Evolutionary conservation across 2,329 filamentous ascomycete species (phyloP).

Genomic region (Aureobasidium sp.): DNA sequence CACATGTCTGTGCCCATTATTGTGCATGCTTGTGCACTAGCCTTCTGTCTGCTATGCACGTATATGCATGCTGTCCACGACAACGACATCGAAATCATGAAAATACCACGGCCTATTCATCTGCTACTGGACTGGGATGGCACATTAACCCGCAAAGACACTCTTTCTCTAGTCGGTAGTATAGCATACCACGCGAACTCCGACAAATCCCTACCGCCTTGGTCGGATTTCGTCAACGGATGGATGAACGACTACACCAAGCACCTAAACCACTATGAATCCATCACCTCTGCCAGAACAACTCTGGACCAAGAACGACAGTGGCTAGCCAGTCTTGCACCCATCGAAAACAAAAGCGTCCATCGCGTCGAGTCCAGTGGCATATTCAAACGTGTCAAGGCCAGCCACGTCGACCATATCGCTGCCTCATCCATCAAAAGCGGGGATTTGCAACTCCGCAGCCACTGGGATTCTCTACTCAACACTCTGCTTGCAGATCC

Average conservation of each 20-base stretch:
- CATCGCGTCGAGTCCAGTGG: conserved; percentile 29
- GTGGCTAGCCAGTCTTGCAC: conserved; percentile 29
- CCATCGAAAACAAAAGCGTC: conserved; percentile 34
- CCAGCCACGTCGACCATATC: conserved; percentile 21
- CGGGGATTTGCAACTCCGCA: conserved; percentile 28
- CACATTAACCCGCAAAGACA: conserved; percentile 37
- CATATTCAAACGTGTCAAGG: conserved; percentile 32
- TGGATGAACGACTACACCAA: conserved; percentile 33
- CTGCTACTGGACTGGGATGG: conserved; percentile 41
- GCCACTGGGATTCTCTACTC: conserved; percentile 29
- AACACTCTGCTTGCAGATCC: conserved; percentile 13
- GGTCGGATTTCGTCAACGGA: conserved; percentile 30
- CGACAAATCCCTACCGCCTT: conserved; percentile 17
- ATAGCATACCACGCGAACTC: conserved; percentile 21
- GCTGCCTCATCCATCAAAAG: conserved; percentile 22
- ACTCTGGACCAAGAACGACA: conserved; percentile 28
- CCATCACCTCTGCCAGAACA: conserved; percentile 21
- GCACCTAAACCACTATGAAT: conserved; percentile 25
- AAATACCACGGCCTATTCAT: conserved; percentile 19
- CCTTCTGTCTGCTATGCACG: background rate
- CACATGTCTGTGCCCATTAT: background rate
- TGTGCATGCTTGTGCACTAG: background rate
- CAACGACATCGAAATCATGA: background rate
- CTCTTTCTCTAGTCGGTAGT: conserved; percentile 33
- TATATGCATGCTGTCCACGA: too few species aligned